Percentiles rank a stretch among this genome's conserved stretches.
Evolutionary conservation across 257 asterid genomes (phyloP).

Genomic region (Cruciata laevipes): DNA sequence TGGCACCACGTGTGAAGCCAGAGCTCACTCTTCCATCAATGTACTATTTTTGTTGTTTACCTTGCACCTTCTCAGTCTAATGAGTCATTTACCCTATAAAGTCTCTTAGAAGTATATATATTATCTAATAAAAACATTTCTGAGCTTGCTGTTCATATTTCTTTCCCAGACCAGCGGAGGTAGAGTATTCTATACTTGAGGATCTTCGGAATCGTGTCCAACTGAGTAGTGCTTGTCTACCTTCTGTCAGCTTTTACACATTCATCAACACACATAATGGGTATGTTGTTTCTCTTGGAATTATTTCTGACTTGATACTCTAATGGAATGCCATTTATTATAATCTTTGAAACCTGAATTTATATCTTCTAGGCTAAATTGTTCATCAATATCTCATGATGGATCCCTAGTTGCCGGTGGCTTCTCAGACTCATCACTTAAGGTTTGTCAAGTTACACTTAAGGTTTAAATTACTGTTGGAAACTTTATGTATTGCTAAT

Average conservation of each 20-base stretch:
- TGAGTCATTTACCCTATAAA: neutral
- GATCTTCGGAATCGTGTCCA: constrained; percentile 93
- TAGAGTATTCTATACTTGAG: constrained; percentile 90
- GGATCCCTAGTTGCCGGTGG: constrained; percentile 98
- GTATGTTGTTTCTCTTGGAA: constrained; percentile 32
- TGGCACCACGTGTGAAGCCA: constrained; percentile 84
- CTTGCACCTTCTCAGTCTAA: neutral
- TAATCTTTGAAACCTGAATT: constrained; percentile 19
- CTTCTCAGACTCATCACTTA: constrained; percentile 92
- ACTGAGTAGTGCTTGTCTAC: constrained; percentile 67
- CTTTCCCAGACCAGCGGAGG: constrained; percentile 63
- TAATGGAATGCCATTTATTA: neutral
- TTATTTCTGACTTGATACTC: neutral
- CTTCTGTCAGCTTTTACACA: constrained; percentile 92
- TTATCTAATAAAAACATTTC: neutral
- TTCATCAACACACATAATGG: constrained; percentile 87
- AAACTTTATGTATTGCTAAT: constrained; percentile 14
- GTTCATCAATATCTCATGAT: constrained; percentile 91
- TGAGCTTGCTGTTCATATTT: constrained; percentile 1
- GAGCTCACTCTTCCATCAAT: constrained; percentile 77
- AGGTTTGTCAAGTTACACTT: constrained; percentile 41
- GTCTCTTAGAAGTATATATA: neutral
- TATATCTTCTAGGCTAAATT: constrained; percentile 48
- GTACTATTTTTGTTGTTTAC: constrained; percentile 28
- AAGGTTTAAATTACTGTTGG: neutral